Percentiles rank a stretch among this genome's conserved stretches.
Conservation (phyloP, 2,329 filamentous ascomycete species). For the Mariannaea sp. region DNA sequence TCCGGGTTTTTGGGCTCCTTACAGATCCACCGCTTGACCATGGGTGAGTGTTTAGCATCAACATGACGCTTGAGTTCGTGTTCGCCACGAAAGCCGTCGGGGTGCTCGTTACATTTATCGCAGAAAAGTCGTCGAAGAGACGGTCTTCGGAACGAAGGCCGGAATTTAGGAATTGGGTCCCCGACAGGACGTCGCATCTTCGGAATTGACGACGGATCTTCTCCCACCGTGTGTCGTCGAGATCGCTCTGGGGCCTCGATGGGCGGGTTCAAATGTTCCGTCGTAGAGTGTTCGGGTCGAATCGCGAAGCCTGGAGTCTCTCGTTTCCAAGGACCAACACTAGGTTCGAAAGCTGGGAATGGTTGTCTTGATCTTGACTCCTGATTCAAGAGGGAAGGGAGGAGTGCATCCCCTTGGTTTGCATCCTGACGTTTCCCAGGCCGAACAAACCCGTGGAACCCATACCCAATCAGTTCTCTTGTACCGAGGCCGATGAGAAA, state of each 20-base stretch:
- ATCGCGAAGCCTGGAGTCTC: constrained; percentile 21
- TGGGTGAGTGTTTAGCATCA: constrained; percentile 60
- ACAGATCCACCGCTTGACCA: constrained; percentile 62
- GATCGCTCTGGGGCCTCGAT: constrained; percentile 25
- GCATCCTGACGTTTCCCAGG: constrained; percentile 21
- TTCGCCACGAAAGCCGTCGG: constrained; percentile 86
- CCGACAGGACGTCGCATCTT: constrained; percentile 42
- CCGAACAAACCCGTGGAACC: constrained; percentile 44
- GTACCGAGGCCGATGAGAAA: constrained; percentile 57
- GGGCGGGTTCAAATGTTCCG: constrained; percentile 20
- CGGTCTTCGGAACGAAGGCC: constrained; percentile 54
- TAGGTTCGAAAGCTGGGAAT: constrained; percentile 21
- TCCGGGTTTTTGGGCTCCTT: constrained; percentile 52
- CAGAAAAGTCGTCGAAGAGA: constrained; percentile 77
- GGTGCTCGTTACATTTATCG: constrained; percentile 77
- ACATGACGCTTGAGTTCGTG: constrained; percentile 79
- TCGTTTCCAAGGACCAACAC: constrained; percentile 18
- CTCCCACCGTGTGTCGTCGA: constrained; percentile 34
- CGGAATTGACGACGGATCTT: constrained; percentile 28
- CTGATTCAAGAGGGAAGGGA: constrained; percentile 20
- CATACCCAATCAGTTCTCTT: constrained; percentile 44
- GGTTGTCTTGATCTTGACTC: constrained; percentile 20
- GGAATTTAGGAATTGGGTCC: constrained; percentile 48
- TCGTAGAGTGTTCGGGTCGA: constrained; percentile 22
- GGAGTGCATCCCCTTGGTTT: constrained; percentile 9